Evolutionary conservation across 2,329 filamentous ascomycete genomes (phyloP).

Genomic region (Aspergillus costaricaensis): DNA sequence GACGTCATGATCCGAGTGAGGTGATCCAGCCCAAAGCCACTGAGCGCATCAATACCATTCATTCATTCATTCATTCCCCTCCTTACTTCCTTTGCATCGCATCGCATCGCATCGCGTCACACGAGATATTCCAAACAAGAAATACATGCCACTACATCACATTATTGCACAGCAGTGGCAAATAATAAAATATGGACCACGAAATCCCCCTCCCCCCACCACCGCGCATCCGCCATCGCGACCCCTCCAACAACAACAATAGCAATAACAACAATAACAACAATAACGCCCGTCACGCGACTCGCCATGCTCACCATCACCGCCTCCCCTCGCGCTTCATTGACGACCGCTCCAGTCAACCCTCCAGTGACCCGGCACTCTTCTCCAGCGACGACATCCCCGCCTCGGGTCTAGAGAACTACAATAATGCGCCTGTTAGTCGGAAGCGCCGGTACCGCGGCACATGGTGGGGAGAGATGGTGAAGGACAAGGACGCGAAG

Average conservation of each 20-base stretch:
- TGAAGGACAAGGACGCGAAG: conserved; percentile 37
- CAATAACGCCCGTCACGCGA: conserved; percentile 1
- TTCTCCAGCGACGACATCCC: conserved; percentile 53
- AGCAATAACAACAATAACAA: background rate
- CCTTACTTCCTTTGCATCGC: background rate
- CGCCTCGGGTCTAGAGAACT: conserved; percentile 49
- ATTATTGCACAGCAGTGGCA: background rate
- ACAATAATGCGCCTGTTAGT: conserved; percentile 32
- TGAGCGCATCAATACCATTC: background rate
- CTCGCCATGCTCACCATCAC: conserved; percentile 23
- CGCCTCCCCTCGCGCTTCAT: conserved; percentile 32
- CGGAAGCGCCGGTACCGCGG: conserved; percentile 47
- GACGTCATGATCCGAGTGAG: conserved; percentile 21
- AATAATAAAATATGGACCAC: conserved; percentile 35
- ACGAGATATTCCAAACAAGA: background rate
- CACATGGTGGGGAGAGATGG: conserved; percentile 49
- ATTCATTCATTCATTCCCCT: too few species aligned
- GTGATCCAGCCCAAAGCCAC: conserved; percentile 6
- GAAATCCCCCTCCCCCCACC: conserved; percentile 43
- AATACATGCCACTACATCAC: background rate
- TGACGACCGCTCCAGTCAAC: conserved; percentile 41
- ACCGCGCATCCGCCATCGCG: conserved; percentile 37
- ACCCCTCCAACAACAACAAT: conserved; percentile 18
- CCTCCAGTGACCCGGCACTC: conserved; percentile 48
- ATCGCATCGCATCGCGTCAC: background rate